Evolutionary conservation across 2,329 filamentous ascomycete genomes (phyloP), one percentile per base, ranked within the genome.

Genomic region (Neopestalotiopsis clavispora): DNA sequence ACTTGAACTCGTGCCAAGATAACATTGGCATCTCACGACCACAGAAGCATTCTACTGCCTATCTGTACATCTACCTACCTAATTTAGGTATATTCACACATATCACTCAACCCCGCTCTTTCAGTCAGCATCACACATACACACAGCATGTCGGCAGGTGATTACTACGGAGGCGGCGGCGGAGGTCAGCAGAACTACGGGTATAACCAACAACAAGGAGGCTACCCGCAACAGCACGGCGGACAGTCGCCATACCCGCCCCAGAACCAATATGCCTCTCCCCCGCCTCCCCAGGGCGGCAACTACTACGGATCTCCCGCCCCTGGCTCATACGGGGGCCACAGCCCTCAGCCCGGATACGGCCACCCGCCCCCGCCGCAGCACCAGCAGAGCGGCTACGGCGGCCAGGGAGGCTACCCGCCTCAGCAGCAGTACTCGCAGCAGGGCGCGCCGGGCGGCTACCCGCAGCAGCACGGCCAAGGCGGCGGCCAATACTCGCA

Each of bases 221-320:
- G 59, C 32, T 65, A 66, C 34, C 64, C 65, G 23, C 42, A 68
- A 45, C 65, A 67, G 34, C 52, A 60, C 30, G 60, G 61, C 12
- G 52, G 56, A 17, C 56, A 58, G 32, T 61, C 68, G 23, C 66
- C 68, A 14, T 66, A 67, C 42, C 68, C 68, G n/a, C 68, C 61
- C n/a, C 68, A 69, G 66, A 69, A 69, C 58, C 68, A 69, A 58
- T 69, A 69, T 40, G 45, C 52, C 20, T 57, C 68, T 32, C 68
- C 68, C 17, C 68, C 65, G 23, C 68, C 61, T 5, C 60, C 34
- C 13, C 68, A 67, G 20, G 61, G 65, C 45, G 59, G 60, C 9
- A 12, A 34, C 28, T 57, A 62, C 12, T 42, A 52, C 38, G 59
- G 58, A 4, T 30, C 59, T 17, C 65, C 65, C 23, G 60, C 66